phyloP scores from a whole-genome alignment of 352 stramenopile genomes.

The Globisporangium middletonii region DNA sequence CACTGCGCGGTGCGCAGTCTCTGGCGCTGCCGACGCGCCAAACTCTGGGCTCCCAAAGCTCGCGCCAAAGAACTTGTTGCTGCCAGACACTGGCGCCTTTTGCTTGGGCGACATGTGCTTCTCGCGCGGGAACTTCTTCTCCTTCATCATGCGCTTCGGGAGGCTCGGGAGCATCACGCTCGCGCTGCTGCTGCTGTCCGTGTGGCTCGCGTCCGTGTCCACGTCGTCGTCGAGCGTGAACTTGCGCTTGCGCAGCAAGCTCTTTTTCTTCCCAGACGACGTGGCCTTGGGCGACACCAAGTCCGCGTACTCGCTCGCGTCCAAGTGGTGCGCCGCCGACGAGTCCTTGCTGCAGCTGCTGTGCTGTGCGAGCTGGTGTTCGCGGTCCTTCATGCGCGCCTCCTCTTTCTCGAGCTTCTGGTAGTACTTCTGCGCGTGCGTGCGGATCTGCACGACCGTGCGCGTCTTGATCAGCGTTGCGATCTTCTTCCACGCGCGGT shows the following conservation, averaged over 20 bases:
- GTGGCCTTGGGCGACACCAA: constrained; percentile 1
- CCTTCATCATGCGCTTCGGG: constrained; percentile 61
- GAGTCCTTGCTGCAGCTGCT: constrained; percentile 3
- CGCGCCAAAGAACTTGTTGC: constrained; percentile 35
- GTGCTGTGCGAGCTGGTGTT: constrained; percentile 28
- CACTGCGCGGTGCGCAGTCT: constrained; percentile 30
- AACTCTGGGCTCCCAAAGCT: constrained; percentile 20
- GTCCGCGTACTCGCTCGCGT: constrained; percentile 12
- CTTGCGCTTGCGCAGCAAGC: constrained; percentile 65
- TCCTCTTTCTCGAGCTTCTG: constrained; percentile 88
- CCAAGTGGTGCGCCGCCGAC: constrained; percentile 3
- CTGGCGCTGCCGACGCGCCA: constrained; percentile 9
- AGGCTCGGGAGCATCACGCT: constrained; percentile 30
- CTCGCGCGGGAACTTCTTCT: constrained; percentile 48
- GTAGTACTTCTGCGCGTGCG: constrained; percentile 87
- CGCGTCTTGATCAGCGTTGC: constrained; percentile 91
- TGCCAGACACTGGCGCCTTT: constrained; percentile 34
- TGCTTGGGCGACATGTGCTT: constrained; percentile 77
- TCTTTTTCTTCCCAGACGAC: constrained; percentile 43
- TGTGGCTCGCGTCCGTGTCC: constrained; percentile 6
- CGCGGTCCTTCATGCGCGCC: constrained; percentile 62
- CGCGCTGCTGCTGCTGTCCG: constrained; percentile 7
- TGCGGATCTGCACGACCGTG: constrained; percentile 88
- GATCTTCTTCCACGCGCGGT: constrained; percentile 91
- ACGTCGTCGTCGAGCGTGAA: constrained; percentile 29